Conservation (phyloP, 2,329 filamentous ascomycete species). For the Colletotrichum orbiculare region DNA sequence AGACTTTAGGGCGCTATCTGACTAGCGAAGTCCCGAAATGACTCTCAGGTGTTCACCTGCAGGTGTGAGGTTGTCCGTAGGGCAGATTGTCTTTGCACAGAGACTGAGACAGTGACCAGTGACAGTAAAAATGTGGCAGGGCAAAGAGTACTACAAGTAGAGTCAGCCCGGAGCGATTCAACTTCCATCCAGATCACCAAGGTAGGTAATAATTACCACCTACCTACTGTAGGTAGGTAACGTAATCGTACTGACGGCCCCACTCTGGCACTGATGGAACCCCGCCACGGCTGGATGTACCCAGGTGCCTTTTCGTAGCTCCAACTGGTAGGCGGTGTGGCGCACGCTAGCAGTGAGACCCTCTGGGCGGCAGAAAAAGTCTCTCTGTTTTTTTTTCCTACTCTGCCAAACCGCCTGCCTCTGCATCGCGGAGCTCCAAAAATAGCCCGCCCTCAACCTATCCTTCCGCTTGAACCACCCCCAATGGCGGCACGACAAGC, state of each 20-base stretch:
- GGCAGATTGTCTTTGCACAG: conserved; percentile 10
- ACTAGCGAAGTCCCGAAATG: too few species aligned
- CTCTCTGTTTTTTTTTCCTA: background rate
- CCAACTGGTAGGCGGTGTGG: conserved; percentile 26
- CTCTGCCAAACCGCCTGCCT: conserved; percentile 25
- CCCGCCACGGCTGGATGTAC: conserved; percentile 9
- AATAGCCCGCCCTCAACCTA: conserved; percentile 27
- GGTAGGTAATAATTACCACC: too few species aligned
- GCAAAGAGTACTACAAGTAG: too few species aligned
- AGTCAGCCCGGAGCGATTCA: too few species aligned
- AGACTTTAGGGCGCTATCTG: too few species aligned
- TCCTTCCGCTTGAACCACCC: conserved; percentile 21
- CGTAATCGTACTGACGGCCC: background rate
- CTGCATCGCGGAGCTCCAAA: conserved; percentile 37
- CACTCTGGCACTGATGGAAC: conserved; percentile 28
- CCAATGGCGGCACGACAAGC: conserved; percentile 54
- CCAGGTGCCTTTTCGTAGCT: too few species aligned
- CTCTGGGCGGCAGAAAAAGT: conserved; percentile 37
- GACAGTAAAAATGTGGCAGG: too few species aligned
- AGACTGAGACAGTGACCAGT: background rate
- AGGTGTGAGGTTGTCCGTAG: background rate
- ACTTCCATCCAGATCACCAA: too few species aligned
- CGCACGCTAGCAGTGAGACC: conserved; percentile 16
- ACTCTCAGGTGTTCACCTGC: too few species aligned
- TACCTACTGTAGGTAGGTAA: too few species aligned